Evolutionary conservation across 1,284 basidiomycete species (phyloP).

Genomic region (Neolentinus lepideus): DNA sequence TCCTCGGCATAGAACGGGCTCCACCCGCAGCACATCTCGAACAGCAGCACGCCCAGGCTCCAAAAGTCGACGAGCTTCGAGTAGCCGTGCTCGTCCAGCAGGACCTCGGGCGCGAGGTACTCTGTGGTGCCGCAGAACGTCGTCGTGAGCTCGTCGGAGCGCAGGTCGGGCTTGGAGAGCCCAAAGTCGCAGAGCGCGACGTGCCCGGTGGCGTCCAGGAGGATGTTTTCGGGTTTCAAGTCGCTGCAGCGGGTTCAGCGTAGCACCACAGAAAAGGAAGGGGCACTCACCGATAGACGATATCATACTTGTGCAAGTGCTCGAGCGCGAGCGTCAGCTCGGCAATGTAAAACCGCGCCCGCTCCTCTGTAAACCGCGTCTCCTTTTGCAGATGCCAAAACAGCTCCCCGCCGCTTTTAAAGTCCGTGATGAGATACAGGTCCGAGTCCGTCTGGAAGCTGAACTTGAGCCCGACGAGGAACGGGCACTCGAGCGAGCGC

Average conservation of each 20-base stretch:
- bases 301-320: constrained; percentile 95
- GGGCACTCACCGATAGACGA: constrained; percentile 86
- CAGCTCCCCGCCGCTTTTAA: constrained; percentile 97
- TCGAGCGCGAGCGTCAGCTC: constrained; percentile 92
- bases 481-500: constrained; percentile 89
- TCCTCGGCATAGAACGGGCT: constrained; percentile 99
- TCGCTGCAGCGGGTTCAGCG: constrained; percentile 42
- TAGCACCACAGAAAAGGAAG: background rate
- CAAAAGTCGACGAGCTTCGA: constrained; percentile 99
- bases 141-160: constrained; percentile 91
- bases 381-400: constrained; percentile 98
- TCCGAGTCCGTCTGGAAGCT: constrained; percentile 96
- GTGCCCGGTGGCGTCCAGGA: constrained; percentile 94
- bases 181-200: constrained; percentile 97
- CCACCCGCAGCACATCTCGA: constrained; percentile 99
- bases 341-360: constrained; percentile 93
- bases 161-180: constrained; percentile 92
- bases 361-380: constrained; percentile 87
- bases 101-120: constrained; percentile 96
- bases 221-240: constrained; percentile 95
- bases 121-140: constrained; percentile 97
- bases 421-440: constrained; percentile 97
- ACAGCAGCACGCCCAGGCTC: constrained; percentile 88
- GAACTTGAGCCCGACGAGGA: constrained; percentile 98
- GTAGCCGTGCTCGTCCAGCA: constrained; percentile 98